Base-by-base conservation (phyloP, 805 yeast species). In the Aciculoconidium aculeatum region DNA sequence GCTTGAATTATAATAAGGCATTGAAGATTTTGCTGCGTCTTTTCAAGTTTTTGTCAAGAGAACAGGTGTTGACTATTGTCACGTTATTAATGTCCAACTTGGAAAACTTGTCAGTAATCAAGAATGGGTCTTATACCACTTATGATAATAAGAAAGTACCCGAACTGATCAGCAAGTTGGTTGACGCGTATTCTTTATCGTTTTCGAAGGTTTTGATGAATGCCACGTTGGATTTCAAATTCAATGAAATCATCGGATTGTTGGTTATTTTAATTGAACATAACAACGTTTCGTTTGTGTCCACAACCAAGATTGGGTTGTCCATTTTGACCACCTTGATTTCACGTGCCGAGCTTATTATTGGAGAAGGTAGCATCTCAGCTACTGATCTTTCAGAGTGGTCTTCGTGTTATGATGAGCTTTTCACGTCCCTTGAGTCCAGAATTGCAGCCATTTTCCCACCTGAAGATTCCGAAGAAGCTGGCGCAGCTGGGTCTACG, bases 331-430 rank as follows among this genome's bases (percentile, higher is more conserved):
- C 96, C 0, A 84, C 94, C n/a, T 65, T 90, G 39, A 76, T 88
- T 34, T 85, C 96, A 4, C 76, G 96, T 47, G 90, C 95, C 18
- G 96, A 90, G 55, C 72, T 88, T 46, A 81, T 90, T 47, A 80
- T 80, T 48, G 96, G 94, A 52, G 95, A 88, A 49, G 77, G 77
- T 15, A 61, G 51, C 42, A 73, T 57, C 40, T 65, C 67, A 20
- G 76, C 73, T 4, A 70, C 72, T 21, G 80, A 72, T 44, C 54
- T 74, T 35, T 66, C 75, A 4, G 75, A 67, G 44, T 88, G 96
- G 96, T 70, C 80, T 24, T 66, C 70, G 30, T 76, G 85, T 32
- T 90, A 90, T 54, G 94, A 85, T 54, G 77, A 75, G 43, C 62
- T 90, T 35, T 90, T 90, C 62, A 76, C 80, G 11, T 67, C 80